Conservation (phyloP, 768 basidiomycete species). For the Tricholoma furcatifolium region DNA sequence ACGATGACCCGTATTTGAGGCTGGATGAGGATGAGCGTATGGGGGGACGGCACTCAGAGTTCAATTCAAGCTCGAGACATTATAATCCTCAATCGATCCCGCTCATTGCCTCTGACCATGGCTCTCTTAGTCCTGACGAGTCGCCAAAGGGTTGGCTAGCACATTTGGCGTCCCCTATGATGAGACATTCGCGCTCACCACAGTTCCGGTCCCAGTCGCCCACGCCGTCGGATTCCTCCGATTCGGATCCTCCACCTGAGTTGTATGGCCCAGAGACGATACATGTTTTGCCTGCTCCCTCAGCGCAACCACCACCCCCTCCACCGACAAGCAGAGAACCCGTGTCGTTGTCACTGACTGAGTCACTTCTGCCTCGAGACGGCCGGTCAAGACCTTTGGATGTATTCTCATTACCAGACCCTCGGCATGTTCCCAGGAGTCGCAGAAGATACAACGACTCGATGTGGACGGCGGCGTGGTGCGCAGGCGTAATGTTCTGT, state of each 20-base stretch:
- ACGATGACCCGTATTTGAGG: constrained; percentile 76
- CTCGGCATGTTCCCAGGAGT: constrained; percentile 59
- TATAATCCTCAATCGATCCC: constrained; percentile 35
- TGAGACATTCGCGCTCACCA: constrained; percentile 30
- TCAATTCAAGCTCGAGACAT: constrained; percentile 22
- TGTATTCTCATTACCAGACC: constrained; percentile 78
- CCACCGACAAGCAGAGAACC: constrained; percentile 34
- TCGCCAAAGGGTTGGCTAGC: constrained; percentile 68
- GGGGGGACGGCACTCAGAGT: constrained; percentile 23
- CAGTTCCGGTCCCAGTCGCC: constrained; percentile 38
- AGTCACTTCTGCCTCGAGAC: constrained; percentile 77
- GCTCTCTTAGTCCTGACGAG: constrained; percentile 29
- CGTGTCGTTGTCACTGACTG: constrained; percentile 68
- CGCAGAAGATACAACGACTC: constrained; percentile 76
- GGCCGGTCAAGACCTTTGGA: constrained; percentile 62
- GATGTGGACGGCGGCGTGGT: constrained; percentile 70
- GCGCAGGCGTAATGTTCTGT: constrained; percentile 55
- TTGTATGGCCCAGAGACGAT: constrained; percentile 32
- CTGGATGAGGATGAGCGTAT: constrained; percentile 62
- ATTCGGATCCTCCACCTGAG: constrained; percentile 45
- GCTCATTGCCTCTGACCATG: constrained; percentile 33
- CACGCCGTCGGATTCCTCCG: constrained; percentile 38
- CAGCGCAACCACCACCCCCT: constrained; percentile 41
- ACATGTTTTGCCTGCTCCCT: constrained; percentile 22
- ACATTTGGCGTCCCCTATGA: constrained; percentile 69